Evolutionary conservation across 73 alveolate genomes (phyloP), one percentile per base, ranked within the genome.

Genomic region (Breviolum minutum): DNA sequence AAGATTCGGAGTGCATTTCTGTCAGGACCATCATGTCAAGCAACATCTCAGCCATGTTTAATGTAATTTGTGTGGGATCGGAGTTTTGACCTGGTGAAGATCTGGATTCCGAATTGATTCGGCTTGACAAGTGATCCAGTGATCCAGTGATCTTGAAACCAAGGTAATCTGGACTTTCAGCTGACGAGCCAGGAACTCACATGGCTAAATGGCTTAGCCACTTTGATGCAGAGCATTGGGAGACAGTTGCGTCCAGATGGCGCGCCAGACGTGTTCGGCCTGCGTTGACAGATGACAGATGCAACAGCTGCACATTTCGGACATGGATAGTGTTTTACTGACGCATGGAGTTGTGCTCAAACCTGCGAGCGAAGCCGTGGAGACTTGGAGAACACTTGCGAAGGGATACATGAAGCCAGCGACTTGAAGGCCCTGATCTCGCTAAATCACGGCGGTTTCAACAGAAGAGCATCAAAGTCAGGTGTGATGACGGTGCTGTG

Each of bases 171-270:
- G n/a, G 97, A 92, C 89, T 92, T 92, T 68, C 24, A 26, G 10
- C 66, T 92, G 90, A 54, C 48, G 66, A 12, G 7, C 20, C 30
- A 8, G 26, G 90, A 92, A 66, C 24, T 92, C 32, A 60, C 68
- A 10, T 40, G 40, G 29, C 90, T 92, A 54, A 19, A 29, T 30
- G 88, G 90, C 68, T 29, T 92, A 68, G 24, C 90, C 8, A 92
- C 97, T 13, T n/a, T 92, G 79, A 48, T 74, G 88, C 97, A 92
- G 80, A 74, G 90, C 90, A 40, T 83, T 24, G 92, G 92, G 22
- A 26, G 14, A 8, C 90, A 69, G 80, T 54, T 90, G 87, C 84
- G 96, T 17, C 96, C 96, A 22, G 87, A 69, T 12, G 96, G 96
- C 26, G 87, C 96, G 26, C 29, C 27, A 13, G 96, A 90, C 48